Conservation (phyloP, 2,329 filamentous ascomycete genomes). For the Ophiostoma himal-ulmi region DNA sequence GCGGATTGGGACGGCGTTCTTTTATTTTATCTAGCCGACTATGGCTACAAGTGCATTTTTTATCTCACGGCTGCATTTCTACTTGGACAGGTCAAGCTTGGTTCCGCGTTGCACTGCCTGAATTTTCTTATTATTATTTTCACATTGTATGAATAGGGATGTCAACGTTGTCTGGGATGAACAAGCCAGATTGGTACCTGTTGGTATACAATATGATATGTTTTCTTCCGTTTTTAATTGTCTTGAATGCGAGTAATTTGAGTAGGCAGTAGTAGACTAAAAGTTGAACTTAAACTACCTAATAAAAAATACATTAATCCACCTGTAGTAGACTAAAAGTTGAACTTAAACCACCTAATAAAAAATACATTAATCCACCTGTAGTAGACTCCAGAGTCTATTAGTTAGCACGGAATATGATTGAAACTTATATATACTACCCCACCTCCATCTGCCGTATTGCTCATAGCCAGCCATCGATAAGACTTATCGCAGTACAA, state of each 20-base stretch:
- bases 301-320: no score
- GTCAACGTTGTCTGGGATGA: not conserved
- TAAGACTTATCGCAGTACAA: not conserved
- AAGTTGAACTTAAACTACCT: no score
- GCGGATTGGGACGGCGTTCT: not conserved
- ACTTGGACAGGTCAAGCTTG: not conserved
- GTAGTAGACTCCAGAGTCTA: no score
- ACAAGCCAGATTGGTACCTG: not conserved
- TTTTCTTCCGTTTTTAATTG: not conserved
- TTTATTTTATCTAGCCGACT: not conserved
- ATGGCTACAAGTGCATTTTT: not conserved
- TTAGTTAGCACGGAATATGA: not conserved
- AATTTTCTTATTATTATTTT: not conserved
- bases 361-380: no score
- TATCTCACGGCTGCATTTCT: not conserved
- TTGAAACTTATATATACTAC: not conserved
- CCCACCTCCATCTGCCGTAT: not conserved
- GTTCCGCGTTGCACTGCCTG: not conserved
- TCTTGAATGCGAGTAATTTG: not conserved
- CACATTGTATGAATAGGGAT: not conserved
- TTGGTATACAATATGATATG: not conserved
- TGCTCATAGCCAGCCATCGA: slow-evolving; percentile 3
- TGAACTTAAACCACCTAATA: no score
- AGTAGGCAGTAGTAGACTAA: no score
- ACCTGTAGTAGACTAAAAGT: no score